phyloP scores from a whole-genome alignment of 768 basidiomycete genomes.

The Boletales sp. region DNA sequence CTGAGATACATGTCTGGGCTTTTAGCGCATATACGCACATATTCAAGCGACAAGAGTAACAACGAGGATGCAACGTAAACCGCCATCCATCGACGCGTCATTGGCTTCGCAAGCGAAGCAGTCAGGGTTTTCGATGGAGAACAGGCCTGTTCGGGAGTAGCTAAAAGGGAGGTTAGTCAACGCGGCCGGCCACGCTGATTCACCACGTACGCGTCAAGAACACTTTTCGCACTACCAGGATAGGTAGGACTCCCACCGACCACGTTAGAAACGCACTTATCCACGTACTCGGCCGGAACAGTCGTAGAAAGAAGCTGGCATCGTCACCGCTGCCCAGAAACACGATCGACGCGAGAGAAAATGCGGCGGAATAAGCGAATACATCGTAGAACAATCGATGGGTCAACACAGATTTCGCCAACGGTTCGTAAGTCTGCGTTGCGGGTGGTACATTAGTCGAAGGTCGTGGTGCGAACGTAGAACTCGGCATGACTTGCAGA shows the following conservation, averaged over 20 bases:
- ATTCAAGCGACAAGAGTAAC: conserved; percentile 41
- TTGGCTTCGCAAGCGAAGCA: conserved; percentile 43
- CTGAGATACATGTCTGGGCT: conserved; percentile 42
- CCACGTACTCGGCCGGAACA: conserved; percentile 45
- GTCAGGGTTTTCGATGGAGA: conserved; percentile 52
- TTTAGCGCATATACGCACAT: conserved; percentile 27
- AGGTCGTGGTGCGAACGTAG: conserved; percentile 35
- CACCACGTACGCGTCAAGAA: conserved; percentile 55
- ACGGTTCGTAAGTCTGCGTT: conserved; percentile 59
- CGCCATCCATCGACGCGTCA: conserved; percentile 42
- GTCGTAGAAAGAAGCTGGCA: conserved; percentile 26
- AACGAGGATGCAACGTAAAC: conserved; percentile 49
- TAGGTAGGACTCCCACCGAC: conserved; percentile 52
- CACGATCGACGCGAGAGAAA: conserved; percentile 42
- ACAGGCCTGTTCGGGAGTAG: conserved; percentile 42
- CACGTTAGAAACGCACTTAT: conserved; percentile 42
- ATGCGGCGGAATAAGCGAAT: conserved; percentile 47
- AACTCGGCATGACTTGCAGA: not conserved
- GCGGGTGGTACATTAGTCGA: conserved; percentile 56
- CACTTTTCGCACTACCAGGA: conserved; percentile 53
- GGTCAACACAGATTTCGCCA: conserved; percentile 57
- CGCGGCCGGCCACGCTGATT: not conserved
- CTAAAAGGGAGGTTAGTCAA: conserved; percentile 26
- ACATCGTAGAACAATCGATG: conserved; percentile 56
- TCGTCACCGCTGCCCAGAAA: conserved; percentile 28